Evolutionary conservation across 2,329 filamentous ascomycete species (phyloP).

Genomic region (Sporothrix sp.): DNA sequence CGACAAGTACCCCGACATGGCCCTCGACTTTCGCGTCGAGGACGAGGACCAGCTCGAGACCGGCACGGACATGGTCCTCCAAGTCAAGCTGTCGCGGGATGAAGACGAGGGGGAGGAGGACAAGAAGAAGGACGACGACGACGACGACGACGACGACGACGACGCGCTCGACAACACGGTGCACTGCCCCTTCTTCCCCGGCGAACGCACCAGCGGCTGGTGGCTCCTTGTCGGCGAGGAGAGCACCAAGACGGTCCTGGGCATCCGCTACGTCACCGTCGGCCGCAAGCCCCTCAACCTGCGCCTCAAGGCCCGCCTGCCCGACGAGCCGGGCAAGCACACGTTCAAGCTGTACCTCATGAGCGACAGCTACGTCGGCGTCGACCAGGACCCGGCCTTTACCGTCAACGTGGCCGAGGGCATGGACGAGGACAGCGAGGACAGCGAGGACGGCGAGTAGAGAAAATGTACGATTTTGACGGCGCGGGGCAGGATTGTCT

Average conservation of each 20-base stretch:
- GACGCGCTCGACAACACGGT: slow-evolving; percentile 71
- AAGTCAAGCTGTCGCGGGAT: slow-evolving; percentile 76
- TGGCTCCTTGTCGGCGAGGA: slow-evolving; percentile 96
- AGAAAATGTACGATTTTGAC: too few species aligned
- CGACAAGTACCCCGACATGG: slow-evolving; percentile 88
- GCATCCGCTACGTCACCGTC: slow-evolving; percentile 91
- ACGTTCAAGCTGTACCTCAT: slow-evolving; percentile 88
- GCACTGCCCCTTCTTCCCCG: slow-evolving; percentile 90
- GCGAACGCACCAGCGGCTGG: slow-evolving; percentile 93
- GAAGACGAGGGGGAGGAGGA: slow-evolving; percentile 61
- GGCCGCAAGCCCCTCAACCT: slow-evolving; percentile 61
- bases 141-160: slow-evolving; percentile 32
- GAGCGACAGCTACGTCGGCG: slow-evolving; percentile 93
- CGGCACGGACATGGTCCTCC: slow-evolving; percentile 71
- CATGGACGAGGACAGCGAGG: slow-evolving; percentile 88
- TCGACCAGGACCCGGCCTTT: slow-evolving; percentile 92
- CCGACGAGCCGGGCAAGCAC: slow-evolving; percentile 65
- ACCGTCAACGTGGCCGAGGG: slow-evolving; percentile 77
- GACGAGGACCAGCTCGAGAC: slow-evolving; percentile 72
- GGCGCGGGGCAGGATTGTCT: too few species aligned
- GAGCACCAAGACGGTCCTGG: slow-evolving; percentile 73
- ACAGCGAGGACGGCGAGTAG: slow-evolving; percentile 25
- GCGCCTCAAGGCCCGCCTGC: slow-evolving; percentile 80
- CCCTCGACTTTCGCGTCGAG: slow-evolving; percentile 78
- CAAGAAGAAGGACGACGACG: slow-evolving; percentile 43